Percentiles rank a stretch among this genome's conserved stretches.
phyloP scores from a whole-genome alignment of 129 eudicot species.

The Flaveria bidentis region DNA sequence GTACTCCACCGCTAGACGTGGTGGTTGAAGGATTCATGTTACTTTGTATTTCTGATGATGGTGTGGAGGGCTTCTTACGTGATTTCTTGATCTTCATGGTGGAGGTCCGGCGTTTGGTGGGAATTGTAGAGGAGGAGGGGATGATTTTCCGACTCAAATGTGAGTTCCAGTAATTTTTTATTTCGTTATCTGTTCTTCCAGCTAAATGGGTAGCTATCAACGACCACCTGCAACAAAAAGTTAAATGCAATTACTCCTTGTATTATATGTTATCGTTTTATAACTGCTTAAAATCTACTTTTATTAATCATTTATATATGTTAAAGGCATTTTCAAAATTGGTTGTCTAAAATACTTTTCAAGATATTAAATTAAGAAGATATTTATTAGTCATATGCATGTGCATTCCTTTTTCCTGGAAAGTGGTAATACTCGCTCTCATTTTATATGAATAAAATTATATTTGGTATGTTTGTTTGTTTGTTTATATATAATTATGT shows the following conservation, averaged over 20 bases:
- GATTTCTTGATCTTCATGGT: conserved; percentile 14
- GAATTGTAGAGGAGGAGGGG: neutral
- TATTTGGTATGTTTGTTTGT: too few relatives aligned
- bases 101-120: conserved; percentile 3
- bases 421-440: too few relatives aligned
- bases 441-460: too few relatives aligned
- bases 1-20: too few relatives aligned
- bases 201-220: conserved; percentile 65
- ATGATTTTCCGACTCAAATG: conserved; percentile 62
- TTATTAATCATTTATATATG: too few relatives aligned
- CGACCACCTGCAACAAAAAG: conserved; percentile 62
- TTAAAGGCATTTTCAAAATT: neutral
- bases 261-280: neutral
- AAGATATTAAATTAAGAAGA: too few relatives aligned
- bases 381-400: too few relatives aligned
- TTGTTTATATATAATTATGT: too few relatives aligned
- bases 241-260: conserved; percentile 4
- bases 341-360: neutral
- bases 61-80: neutral
- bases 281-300: too few relatives aligned
- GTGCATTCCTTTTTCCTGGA: too few relatives aligned
- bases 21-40: neutral
- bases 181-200: conserved; percentile 94
- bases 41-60: conserved; percentile 14
- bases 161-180: conserved; percentile 84